Base-by-base conservation (phyloP, 2,329 filamentous ascomycete species). In the Thyridium curvatum region DNA sequence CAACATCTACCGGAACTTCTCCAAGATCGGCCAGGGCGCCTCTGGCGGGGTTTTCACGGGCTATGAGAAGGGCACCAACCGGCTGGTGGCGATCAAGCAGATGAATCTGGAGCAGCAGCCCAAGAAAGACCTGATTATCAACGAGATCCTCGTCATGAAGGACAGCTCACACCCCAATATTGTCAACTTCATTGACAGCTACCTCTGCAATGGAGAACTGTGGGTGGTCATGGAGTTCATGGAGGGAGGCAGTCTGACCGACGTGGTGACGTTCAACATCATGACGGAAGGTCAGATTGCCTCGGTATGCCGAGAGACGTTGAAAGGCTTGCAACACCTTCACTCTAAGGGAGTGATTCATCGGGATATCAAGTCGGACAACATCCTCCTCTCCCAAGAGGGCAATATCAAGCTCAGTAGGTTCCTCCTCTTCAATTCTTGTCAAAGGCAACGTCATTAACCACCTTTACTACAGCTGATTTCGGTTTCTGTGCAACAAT, bases 171-270 rank as follows among this genome's bases (percentile, higher is more conserved):
- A 98, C 59, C 91, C 89, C 54, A 97, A 97, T 59, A 94, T 98
- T 64, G 93, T 98, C 65, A 98, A 98, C 63, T 98, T 97, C 63
- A 91, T 97, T 67, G 93, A 97, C 68, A 96, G 90, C 60, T 97
- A 90, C 61, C 72, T 98, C 10, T 84, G 90, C 41, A 77, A 79
- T 12, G 86, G 91, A 32, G 93, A 97, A 61, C 69, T 98, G 21
- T 98, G 93, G 93, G 93, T 98, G 2, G 88, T 97, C 28, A 98
- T 98, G 93, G 93, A 98, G 65, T 98, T 91, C 56, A 98, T 98
- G 93, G 91, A 98, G 62, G 93, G 93, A 43, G 93, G 93, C 46
- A 96, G 89, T 63, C 70, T 98, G 59, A 98, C 93, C 10, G 93
- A 98, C 62, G 93, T 98, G 39, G 93, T 98, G 41, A 98, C 93